A percentile compares a stretch with the other conserved stretches of the same genome.
These are phyloP conservation scores for Suillus placidus DNA, from an alignment of 768 basidiomycete species.

Conservation along the genomic window DNA sequence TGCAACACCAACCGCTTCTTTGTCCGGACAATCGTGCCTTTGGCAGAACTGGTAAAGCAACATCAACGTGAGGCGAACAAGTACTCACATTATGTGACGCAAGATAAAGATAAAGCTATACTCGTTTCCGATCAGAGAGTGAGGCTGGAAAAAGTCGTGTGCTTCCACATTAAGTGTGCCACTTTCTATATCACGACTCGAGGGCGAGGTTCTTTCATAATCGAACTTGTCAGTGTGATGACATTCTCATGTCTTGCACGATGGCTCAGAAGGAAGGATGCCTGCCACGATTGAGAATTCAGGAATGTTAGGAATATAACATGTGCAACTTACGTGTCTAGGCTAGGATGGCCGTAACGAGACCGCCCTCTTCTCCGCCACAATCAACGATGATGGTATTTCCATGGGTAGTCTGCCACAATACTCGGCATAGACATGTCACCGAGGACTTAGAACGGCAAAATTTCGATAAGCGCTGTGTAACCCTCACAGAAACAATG, in stretches of 20 bases:
- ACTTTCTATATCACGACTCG: slow-evolving; percentile 31
- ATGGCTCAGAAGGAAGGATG: slow-evolving; percentile 27
- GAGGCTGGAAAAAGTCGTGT: slow-evolving; percentile 44
- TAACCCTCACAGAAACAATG: background rate
- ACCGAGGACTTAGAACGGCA: background rate
- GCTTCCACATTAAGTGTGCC: slow-evolving; percentile 40
- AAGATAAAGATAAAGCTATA: slow-evolving; percentile 5
- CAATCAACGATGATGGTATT: slow-evolving; percentile 41
- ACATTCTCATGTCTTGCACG: slow-evolving; percentile 40
- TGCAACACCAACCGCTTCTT: background rate
- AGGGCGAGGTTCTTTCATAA: slow-evolving; percentile 32
- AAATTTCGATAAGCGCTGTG: slow-evolving; percentile 10
- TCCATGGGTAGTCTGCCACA: slow-evolving; percentile 44
- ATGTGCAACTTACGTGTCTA: slow-evolving; percentile 32
- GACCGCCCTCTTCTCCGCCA: slow-evolving; percentile 43
- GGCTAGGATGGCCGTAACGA: slow-evolving; percentile 41
- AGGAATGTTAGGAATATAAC: background rate
- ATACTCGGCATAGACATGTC: slow-evolving; percentile 35
- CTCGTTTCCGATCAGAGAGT: slow-evolving; percentile 17
- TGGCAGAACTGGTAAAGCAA: background rate
- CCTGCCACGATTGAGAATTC: background rate
- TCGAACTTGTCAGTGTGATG: background rate
- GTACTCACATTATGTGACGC: background rate
- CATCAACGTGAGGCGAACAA: background rate
- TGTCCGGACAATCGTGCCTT: slow-evolving; percentile 19